Conservation (phyloP, 331 rosid species). For the Quercus tomentella region DNA sequence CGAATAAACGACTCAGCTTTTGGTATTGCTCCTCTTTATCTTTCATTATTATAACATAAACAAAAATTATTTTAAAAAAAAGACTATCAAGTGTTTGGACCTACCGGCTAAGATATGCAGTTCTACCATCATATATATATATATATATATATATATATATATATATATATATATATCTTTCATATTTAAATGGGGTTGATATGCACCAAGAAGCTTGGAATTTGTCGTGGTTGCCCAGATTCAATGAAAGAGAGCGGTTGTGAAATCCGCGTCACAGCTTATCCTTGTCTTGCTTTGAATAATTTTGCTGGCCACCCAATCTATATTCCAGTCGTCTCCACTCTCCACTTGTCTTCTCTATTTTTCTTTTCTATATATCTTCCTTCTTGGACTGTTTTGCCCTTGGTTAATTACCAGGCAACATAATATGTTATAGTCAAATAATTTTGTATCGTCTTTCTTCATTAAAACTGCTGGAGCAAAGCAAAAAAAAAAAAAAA, state of each 20-base stretch:
- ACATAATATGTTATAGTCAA: too few species aligned
- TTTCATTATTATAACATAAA: background rate
- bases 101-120: background rate
- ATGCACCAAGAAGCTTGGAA: conserved; percentile 61
- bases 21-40: background rate
- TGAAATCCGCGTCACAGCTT: conserved; percentile 60
- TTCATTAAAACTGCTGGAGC: too few species aligned
- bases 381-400: background rate
- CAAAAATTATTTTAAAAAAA: background rate
- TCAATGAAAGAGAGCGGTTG: conserved; percentile 34
- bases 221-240: conserved; percentile 30
- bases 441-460: too few species aligned
- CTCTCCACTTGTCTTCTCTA: background rate
- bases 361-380: background rate
- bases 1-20: background rate
- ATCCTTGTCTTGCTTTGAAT: conserved; percentile 25
- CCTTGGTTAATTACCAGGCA: too few species aligned
- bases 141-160: background rate
- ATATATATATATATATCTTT: background rate
- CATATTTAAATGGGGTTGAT: background rate
- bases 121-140: too few species aligned
- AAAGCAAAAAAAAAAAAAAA: too few species aligned
- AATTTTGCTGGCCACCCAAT: conserved; percentile 40
- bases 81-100: background rate
- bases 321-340: conserved; percentile 12